These are phyloP conservation scores for Corrigiola litoralis DNA, from an alignment of 179 eudicot genomes.

Conservation along the genomic window DNA sequence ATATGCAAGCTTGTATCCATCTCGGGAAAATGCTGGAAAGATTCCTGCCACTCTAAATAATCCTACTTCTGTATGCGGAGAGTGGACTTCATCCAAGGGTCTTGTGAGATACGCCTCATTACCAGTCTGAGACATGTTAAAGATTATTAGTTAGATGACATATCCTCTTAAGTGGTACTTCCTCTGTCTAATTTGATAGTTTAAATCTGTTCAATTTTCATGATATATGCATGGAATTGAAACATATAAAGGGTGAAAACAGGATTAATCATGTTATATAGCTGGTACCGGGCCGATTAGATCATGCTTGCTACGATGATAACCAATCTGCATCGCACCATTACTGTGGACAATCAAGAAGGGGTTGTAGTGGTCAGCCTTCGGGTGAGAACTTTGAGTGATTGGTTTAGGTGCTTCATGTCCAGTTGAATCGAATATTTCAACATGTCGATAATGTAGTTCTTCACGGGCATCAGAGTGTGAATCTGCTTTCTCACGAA, in stretches of 20 bases:
- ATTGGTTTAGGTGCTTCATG: neutral
- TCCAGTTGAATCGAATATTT: neutral
- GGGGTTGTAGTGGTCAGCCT: slow-evolving; percentile 15
- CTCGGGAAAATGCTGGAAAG: slow-evolving; percentile 17
- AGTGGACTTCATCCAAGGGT: neutral
- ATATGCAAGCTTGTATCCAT: slow-evolving; percentile 16
- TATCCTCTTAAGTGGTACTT: no score
- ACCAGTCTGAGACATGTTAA: no score
- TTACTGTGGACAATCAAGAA: neutral
- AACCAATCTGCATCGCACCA: neutral
- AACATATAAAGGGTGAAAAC: no score
- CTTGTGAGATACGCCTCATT: neutral
- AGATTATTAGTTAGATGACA: no score
- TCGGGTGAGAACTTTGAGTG: neutral
- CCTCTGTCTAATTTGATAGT: no score
- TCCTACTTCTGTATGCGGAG: neutral
- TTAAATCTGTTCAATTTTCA: no score
- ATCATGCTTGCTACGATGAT: slow-evolving; percentile 8
- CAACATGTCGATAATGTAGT: slow-evolving; percentile 14
- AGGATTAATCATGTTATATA: neutral
- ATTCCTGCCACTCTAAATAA: slow-evolving; percentile 5
- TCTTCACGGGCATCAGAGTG: neutral
- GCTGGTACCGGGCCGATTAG: neutral
- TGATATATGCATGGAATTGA: no score
- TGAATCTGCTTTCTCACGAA: neutral